Percentiles rank a stretch among this genome's conserved stretches.
phyloP scores from a whole-genome alignment of 2,329 filamentous ascomycete species.

The Phoma herbarum region DNA sequence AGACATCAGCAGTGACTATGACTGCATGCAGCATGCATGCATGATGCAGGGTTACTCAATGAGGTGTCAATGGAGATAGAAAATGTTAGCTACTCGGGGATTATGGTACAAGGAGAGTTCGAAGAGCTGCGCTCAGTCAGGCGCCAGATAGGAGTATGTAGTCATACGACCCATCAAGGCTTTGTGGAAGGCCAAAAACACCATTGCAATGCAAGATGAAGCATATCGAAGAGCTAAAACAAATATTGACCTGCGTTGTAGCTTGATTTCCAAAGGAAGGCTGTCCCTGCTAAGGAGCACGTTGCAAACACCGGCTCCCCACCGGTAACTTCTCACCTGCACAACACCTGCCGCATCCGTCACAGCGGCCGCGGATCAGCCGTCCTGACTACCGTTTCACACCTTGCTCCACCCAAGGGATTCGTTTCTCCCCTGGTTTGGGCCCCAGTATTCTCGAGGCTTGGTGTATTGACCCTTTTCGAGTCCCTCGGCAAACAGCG shows the following conservation, averaged over 20 bases:
- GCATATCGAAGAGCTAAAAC: not conserved
- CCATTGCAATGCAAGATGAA: not conserved
- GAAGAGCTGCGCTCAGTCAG: not conserved
- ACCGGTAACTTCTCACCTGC: conserved; percentile 3
- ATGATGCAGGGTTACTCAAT: not conserved
- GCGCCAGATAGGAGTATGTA: not conserved
- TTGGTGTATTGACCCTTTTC: conserved; percentile 52
- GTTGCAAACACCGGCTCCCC: conserved; percentile 27
- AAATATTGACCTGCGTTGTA: not conserved
- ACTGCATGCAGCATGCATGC: not conserved
- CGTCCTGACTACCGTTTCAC: conserved; percentile 25
- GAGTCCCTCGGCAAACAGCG: conserved; percentile 49
- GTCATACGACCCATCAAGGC: not conserved
- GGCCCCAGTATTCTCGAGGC: conserved; percentile 52
- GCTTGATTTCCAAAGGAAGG: not conserved
- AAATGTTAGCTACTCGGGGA: not conserved
- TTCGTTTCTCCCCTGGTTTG: conserved; percentile 44
- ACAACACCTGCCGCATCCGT: conserved; percentile 4
- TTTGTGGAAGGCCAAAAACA: not conserved
- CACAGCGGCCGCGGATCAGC: conserved; percentile 15
- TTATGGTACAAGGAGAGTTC: not conserved
- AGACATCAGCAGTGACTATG: not conserved
- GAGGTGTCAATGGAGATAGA: not conserved
- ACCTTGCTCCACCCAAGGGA: conserved; percentile 49
- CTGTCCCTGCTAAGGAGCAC: not conserved